Percentiles rank a stretch among this genome's conserved stretches.
Evolutionary conservation across 164 flowering plant genomes (phyloP).

Genomic region (Annona squamosa): DNA sequence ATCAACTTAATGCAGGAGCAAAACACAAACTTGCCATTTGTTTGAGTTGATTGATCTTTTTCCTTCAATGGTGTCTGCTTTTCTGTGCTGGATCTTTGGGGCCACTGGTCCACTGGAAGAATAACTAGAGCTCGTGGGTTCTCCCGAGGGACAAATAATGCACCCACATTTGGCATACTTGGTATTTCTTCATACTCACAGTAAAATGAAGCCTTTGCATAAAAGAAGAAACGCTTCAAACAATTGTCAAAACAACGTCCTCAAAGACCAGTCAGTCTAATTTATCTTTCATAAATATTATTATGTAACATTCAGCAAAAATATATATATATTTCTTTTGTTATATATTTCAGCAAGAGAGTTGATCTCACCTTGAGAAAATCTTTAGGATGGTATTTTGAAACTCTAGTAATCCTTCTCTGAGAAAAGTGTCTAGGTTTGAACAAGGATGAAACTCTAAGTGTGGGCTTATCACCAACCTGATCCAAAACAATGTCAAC

Average conservation of each 20-base stretch:
- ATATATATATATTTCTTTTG: not conserved
- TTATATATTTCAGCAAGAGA: not conserved
- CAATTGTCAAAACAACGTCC: not conserved
- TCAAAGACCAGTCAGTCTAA: not conserved
- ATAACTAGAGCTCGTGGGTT: constrained; percentile 86
- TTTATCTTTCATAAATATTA: not conserved
- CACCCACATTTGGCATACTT: constrained; percentile 97
- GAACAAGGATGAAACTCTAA: constrained; percentile 79
- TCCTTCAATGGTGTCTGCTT: constrained; percentile 39
- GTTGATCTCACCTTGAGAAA: constrained; percentile 34
- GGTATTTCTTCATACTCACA: constrained; percentile 77
- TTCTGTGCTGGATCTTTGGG: constrained; percentile 35
- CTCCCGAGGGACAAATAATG: constrained; percentile 87
- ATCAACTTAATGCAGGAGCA: not conserved
- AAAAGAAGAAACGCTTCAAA: not conserved
- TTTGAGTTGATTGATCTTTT: constrained; percentile 24
- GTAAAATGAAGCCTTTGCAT: not conserved
- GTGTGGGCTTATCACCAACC: constrained; percentile 79
- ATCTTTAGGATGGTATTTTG: constrained; percentile 76
- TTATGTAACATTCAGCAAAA: not conserved
- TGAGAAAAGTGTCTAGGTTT: constrained; percentile 81
- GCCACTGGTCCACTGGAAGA: constrained; percentile 68
- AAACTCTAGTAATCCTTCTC: constrained; percentile 49
- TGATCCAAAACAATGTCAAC: constrained; percentile 12
- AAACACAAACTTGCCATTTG: constrained; percentile 42